Evolutionary conservation across 768 basidiomycete genomes (phyloP).

Genomic region (Hemileccinum impolitum): DNA sequence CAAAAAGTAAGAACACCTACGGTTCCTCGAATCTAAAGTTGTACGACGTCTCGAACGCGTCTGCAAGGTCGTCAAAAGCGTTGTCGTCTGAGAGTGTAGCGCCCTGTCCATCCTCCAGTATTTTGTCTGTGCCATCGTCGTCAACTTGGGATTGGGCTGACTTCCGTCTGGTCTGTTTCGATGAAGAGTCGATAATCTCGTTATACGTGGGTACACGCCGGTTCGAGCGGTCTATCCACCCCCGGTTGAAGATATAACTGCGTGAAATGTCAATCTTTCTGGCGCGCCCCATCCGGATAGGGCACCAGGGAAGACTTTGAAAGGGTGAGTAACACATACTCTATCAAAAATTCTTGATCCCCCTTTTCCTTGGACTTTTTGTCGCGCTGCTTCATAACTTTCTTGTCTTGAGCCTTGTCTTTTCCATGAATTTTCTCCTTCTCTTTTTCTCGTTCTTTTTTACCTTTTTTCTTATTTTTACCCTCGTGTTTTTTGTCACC

Average conservation of each 20-base stretch:
- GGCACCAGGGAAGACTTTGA: background rate
- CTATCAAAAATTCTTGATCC: conserved; percentile 87
- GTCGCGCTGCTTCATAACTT: conserved; percentile 16
- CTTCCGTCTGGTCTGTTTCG: conserved; percentile 27
- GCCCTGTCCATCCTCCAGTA: conserved; percentile 21
- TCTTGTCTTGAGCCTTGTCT: conserved; percentile 15
- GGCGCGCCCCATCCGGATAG: too few relatives aligned
- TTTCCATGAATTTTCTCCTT: conserved; percentile 26
- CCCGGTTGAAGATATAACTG: conserved; percentile 96
- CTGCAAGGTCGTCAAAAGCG: conserved; percentile 86
- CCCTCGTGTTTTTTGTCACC: conserved; percentile 27
- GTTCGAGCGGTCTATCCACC: conserved; percentile 86
- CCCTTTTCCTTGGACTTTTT: conserved; percentile 51
- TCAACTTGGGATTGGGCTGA: conserved; percentile 10
- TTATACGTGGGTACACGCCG: conserved; percentile 80
- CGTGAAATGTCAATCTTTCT: background rate
- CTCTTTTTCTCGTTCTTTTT: conserved; percentile 33
- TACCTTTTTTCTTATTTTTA: conserved; percentile 34
- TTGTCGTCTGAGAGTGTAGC: conserved; percentile 53
- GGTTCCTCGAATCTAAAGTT: conserved; percentile 98
- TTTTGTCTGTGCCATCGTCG: conserved; percentile 13
- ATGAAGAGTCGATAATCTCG: conserved; percentile 58
- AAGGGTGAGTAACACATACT: conserved; percentile 48
- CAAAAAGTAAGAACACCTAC: conserved; percentile 43
- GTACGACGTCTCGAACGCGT: conserved; percentile 93